Base-by-base conservation (phyloP, 768 basidiomycete species). In the Lentinula boryana region DNA sequence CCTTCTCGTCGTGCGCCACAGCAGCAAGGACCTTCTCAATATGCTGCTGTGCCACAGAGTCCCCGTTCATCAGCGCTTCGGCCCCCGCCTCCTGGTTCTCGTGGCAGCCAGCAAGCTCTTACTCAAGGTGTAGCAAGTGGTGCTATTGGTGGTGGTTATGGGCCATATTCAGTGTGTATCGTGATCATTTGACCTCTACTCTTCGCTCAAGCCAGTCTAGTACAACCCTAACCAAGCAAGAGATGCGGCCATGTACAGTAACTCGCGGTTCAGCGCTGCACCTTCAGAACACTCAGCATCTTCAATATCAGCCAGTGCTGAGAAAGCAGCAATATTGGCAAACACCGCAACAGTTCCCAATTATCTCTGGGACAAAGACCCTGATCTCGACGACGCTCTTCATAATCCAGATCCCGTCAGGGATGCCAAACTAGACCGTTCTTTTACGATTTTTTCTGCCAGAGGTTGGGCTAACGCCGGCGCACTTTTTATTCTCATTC, bases 331-430 rank as follows among this genome's bases (percentile, higher is more conserved):
- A 18, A 61, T 67, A 1, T 66, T 76, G 23, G 70, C 76, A 64
- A 76, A 82, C 64, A 86, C 84, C 8, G 80, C 83, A 8, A 84
- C 88, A 0, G 80, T 90, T 4, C 89, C 88, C 15, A 80, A 85
- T 67, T 88, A 84, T 68, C 68, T 86, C 66, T 93, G 89, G 87
- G 91, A 92, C 70, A 85, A 82, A 68, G 93, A 93, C 60, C 87
- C 92, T 8, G 93, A 95, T 69, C 79, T 89, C 16, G 95, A 97
- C 76, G 95, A 98, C 71, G 82, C 85, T 21, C 80, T 98, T 21
- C 95, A 98, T 72, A 91, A 93, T 76, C 93, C 86, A 49, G 91
- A 93, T 75, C 83, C 89, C 31, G 77, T 83, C n/a, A 79, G 87
- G 58, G 88, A 87, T 57, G 83, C 82, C 2, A 78, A 78, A 0